Percentiles rank a stretch among this genome's conserved stretches.
These are phyloP conservation scores for Xylariaceae sp. DNA, from an alignment of 2,329 filamentous ascomycete genomes.

Conservation along the genomic window DNA sequence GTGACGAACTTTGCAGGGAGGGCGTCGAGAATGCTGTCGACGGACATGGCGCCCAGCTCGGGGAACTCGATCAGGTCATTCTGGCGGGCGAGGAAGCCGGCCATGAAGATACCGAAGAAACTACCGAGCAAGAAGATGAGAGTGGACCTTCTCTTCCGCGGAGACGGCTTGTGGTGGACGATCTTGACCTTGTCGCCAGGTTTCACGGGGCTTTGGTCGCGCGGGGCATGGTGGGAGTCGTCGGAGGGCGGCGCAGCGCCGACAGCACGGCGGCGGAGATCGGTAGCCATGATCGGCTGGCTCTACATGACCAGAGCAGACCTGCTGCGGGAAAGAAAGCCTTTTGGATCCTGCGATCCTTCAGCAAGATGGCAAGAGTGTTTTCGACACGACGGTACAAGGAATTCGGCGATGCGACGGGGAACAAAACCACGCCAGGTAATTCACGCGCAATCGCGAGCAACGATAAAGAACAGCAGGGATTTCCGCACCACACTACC, in stretches of 20 bases:
- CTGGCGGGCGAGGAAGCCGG: slow-evolving; percentile 83
- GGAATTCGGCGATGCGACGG: too few species aligned
- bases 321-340: too few species aligned
- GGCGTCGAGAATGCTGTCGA: slow-evolving; percentile 83
- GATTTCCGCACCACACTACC: too few species aligned
- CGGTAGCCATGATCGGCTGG: slow-evolving; percentile 25
- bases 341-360: too few species aligned
- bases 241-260: slow-evolving; percentile 28
- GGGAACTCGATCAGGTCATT: slow-evolving; percentile 85
- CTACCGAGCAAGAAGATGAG: slow-evolving; percentile 86
- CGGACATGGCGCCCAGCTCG: slow-evolving; percentile 66
- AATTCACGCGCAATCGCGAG: too few species aligned
- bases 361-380: too few species aligned
- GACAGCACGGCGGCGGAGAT: slow-evolving; percentile 28
- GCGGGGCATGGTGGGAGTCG: slow-evolving; percentile 21
- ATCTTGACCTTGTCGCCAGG: slow-evolving; percentile 39
- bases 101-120: slow-evolving; percentile 82
- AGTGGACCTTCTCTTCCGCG: slow-evolving; percentile 69
- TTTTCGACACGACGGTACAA: too few species aligned
- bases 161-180: slow-evolving; percentile 40
- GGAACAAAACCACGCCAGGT: too few species aligned
- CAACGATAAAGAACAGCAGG: too few species aligned
- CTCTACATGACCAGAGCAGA: slow-evolving; percentile 24
- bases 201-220: slow-evolving; percentile 34
- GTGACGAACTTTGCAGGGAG: slow-evolving; percentile 80